Conservation (phyloP, 2,329 filamentous ascomycete species). For the Aspergillus sojae region DNA sequence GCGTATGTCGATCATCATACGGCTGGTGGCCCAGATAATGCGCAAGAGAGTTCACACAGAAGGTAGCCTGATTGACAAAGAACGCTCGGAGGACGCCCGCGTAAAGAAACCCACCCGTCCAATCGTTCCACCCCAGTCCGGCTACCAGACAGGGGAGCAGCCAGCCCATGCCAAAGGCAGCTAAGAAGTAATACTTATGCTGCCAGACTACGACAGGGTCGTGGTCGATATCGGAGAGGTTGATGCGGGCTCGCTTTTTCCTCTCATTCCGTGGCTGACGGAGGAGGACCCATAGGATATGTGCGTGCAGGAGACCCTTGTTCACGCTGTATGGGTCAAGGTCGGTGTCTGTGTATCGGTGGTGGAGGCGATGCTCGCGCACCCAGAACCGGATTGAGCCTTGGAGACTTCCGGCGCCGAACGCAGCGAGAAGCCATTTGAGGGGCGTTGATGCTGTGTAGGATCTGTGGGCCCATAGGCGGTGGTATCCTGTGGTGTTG, state of each 20-base stretch:
- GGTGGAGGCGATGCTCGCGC: slow-evolving; percentile 12
- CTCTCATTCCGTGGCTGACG: background rate
- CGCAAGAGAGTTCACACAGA: slow-evolving; percentile 6
- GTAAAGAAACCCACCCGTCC: slow-evolving; percentile 78
- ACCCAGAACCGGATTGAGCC: slow-evolving; percentile 13
- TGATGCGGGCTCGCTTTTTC: background rate
- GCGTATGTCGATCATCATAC: background rate
- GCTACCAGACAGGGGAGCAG: slow-evolving; percentile 73
- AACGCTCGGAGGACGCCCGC: slow-evolving; percentile 81
- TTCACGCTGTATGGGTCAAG: slow-evolving; percentile 11
- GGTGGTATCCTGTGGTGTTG: slow-evolving; percentile 14
- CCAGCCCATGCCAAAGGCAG: slow-evolving; percentile 54
- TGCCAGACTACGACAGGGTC: slow-evolving; percentile 10
- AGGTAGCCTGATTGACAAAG: slow-evolving; percentile 59
- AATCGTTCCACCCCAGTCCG: slow-evolving; percentile 78
- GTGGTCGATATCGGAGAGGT: slow-evolving; percentile 6
- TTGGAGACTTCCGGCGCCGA: slow-evolving; percentile 8
- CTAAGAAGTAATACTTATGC: slow-evolving; percentile 4
- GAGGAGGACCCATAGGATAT: slow-evolving; percentile 13
- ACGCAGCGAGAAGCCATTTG: slow-evolving; percentile 5
- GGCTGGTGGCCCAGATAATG: slow-evolving; percentile 6
- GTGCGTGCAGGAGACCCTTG: slow-evolving; percentile 5
- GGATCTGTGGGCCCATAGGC: slow-evolving; percentile 12
- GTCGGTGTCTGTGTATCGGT: slow-evolving; percentile 13
- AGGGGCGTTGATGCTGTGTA: slow-evolving; percentile 4